phyloP scores from a whole-genome alignment of 805 yeast genomes.

The Kazachstania africana region DNA sequence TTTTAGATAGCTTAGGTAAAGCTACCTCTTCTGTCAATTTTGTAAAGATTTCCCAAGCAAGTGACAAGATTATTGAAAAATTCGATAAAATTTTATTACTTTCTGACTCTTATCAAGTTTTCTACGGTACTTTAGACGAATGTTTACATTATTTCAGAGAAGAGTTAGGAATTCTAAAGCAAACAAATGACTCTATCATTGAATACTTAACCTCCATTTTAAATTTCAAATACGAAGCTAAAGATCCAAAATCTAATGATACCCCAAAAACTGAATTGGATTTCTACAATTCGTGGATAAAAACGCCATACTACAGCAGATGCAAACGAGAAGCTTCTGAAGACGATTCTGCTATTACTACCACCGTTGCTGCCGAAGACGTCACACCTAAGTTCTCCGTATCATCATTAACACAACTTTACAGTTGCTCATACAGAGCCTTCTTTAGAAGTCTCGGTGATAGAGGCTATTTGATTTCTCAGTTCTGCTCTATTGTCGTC shows the following conservation, averaged over 20 bases:
- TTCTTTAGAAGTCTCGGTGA: conserved; percentile 33
- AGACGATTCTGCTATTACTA: conserved; percentile 20
- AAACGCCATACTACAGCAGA: conserved; percentile 13
- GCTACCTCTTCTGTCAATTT: conserved; percentile 32
- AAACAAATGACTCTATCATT: conserved; percentile 49
- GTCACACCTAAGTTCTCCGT: conserved; percentile 14
- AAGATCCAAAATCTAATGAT: not conserved
- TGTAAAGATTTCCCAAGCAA: conserved; percentile 38
- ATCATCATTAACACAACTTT: conserved; percentile 31
- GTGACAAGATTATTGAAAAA: conserved; percentile 36
- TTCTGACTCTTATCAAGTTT: conserved; percentile 37
- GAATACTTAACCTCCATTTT: conserved; percentile 51
- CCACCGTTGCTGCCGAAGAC: conserved; percentile 22
- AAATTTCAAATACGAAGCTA: conserved; percentile 22
- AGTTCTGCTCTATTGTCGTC: conserved; percentile 31
- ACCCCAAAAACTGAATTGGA: conserved; percentile 25
- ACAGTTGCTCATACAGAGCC: conserved; percentile 35
- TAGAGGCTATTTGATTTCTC: conserved; percentile 31
- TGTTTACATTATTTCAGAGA: conserved; percentile 37
- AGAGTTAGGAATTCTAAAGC: conserved; percentile 40
- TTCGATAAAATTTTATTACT: conserved; percentile 37
- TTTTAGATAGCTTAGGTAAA: conserved; percentile 32
- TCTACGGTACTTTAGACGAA: conserved; percentile 31
- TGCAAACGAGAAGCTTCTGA: conserved; percentile 15
- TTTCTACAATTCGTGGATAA: conserved; percentile 30